phyloP scores from a whole-genome alignment of 176 grass and related monocot species.

The Oryza coarctata region DNA sequence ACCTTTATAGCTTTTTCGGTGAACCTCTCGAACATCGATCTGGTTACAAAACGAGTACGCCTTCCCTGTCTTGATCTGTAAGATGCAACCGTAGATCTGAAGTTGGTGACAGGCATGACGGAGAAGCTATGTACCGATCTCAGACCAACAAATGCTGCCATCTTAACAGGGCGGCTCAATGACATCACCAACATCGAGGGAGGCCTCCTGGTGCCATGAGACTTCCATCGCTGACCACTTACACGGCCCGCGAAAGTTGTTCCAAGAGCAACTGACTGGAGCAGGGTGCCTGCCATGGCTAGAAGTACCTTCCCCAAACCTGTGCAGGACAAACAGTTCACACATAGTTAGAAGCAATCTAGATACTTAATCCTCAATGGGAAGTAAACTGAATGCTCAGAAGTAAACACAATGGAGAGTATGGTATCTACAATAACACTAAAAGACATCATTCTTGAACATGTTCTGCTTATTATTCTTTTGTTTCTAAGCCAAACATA shows the following conservation, averaged over 20 bases:
- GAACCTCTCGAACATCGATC: conserved; percentile 87
- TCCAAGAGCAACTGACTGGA: conserved; percentile 55
- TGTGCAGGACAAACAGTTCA: conserved; percentile 8
- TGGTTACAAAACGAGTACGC: conserved; percentile 40
- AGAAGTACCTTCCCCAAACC: conserved; percentile 26
- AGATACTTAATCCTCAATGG: conserved; percentile 2
- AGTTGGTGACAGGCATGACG: conserved; percentile 20
- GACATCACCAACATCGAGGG: conserved; percentile 43
- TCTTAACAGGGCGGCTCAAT: conserved; percentile 40
- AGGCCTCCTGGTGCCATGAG: conserved; percentile 42
- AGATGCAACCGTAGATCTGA: conserved; percentile 44
- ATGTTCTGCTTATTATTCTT: neutral
- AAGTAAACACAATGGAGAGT: conserved; percentile 1
- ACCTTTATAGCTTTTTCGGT: conserved; percentile 96
- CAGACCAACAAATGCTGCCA: conserved; percentile 62
- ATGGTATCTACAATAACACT: neutral
- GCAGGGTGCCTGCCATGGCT: conserved; percentile 56
- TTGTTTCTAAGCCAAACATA: neutral
- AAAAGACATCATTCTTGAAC: neutral
- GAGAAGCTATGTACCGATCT: conserved; percentile 50
- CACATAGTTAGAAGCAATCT: conserved; percentile 15
- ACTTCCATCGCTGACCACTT: conserved; percentile 24
- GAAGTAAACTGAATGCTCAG: conserved; percentile 9
- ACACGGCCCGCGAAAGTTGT: conserved; percentile 26
- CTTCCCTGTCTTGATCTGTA: conserved; percentile 40